Conservation (phyloP, 2,329 filamentous ascomycete species). For the Lachnellula occidentalis region DNA sequence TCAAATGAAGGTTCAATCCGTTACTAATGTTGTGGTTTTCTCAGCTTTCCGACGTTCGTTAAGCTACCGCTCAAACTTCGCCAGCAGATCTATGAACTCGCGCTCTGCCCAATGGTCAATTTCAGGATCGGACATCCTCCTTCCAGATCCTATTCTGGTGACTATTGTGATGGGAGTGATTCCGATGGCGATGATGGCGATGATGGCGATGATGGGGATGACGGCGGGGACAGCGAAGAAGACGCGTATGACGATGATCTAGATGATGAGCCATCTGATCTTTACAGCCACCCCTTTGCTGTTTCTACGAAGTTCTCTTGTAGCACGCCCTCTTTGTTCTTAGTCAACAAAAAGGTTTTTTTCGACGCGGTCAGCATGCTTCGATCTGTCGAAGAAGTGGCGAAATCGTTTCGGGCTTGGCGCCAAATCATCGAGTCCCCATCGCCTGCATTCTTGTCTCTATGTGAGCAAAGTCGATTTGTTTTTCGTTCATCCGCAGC, state of each 20-base stretch:
- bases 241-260: neutral
- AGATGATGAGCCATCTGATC: neutral
- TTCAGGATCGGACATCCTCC: neutral
- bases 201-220: neutral
- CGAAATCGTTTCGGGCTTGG: no score
- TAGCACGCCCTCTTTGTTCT: neutral
- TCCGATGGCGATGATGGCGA: neutral
- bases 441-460: neutral
- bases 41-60: neutral
- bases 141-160: neutral
- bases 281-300: neutral
- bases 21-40: neutral
- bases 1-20: neutral
- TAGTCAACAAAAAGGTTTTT: neutral
- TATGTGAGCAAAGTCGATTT: neutral
- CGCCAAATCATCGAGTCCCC: neutral
- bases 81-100: neutral
- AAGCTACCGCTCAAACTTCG: neutral
- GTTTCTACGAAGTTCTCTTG: neutral
- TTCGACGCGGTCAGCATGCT: neutral
- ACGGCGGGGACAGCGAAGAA: neutral
- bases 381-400: neutral
- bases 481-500: neutral
- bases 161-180: neutral
- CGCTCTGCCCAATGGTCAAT: neutral